These are phyloP conservation scores for Scedosporium dehoogii DNA, from an alignment of 2,329 filamentous ascomycete species.

Conservation along the genomic window DNA sequence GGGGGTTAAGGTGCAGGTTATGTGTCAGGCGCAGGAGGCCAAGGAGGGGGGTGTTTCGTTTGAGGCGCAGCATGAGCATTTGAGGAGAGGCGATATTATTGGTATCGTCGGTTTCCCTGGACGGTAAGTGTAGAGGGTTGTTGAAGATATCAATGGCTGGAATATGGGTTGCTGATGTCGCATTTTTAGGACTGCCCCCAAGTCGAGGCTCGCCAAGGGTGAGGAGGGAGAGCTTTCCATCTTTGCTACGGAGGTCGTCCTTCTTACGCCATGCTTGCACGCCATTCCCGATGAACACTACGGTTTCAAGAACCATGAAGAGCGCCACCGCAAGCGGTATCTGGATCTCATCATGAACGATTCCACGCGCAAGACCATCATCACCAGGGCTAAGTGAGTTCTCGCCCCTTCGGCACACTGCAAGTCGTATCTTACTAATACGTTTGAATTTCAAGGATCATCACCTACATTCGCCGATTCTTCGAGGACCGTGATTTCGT, in stretches of 20 bases:
- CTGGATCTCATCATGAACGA: slow-evolving; percentile 98
- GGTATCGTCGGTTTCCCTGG: slow-evolving; percentile 69
- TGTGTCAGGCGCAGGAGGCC: slow-evolving; percentile 78
- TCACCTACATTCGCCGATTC: slow-evolving; percentile 79
- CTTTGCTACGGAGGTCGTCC: slow-evolving; percentile 75
- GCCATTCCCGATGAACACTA: slow-evolving; percentile 84
- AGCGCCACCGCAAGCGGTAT: slow-evolving; percentile 85
- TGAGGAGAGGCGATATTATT: slow-evolving; percentile 87
- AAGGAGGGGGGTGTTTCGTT: slow-evolving; percentile 59
- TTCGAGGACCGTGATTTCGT: slow-evolving; percentile 83
- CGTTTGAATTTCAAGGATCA: slow-evolving; percentile 39
- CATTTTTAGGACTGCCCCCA: slow-evolving; percentile 60
- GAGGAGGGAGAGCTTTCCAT: slow-evolving; percentile 88
- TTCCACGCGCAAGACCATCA: slow-evolving; percentile 69
- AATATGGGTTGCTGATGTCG: background rate
- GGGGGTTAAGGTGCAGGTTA: slow-evolving; percentile 70
- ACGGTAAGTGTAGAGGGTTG: slow-evolving; percentile 8
- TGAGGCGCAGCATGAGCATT: slow-evolving; percentile 77
- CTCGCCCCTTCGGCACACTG: background rate
- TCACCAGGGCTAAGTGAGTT: slow-evolving; percentile 51
- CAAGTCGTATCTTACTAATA: slow-evolving; percentile 29
- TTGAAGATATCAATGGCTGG: background rate
- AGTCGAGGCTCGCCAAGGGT: slow-evolving; percentile 70
- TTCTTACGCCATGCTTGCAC: slow-evolving; percentile 86
- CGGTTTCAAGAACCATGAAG: slow-evolving; percentile 91